These are phyloP conservation scores for Athelia psychrophila DNA, from an alignment of 1,284 basidiomycete species.

Conservation along the genomic window DNA sequence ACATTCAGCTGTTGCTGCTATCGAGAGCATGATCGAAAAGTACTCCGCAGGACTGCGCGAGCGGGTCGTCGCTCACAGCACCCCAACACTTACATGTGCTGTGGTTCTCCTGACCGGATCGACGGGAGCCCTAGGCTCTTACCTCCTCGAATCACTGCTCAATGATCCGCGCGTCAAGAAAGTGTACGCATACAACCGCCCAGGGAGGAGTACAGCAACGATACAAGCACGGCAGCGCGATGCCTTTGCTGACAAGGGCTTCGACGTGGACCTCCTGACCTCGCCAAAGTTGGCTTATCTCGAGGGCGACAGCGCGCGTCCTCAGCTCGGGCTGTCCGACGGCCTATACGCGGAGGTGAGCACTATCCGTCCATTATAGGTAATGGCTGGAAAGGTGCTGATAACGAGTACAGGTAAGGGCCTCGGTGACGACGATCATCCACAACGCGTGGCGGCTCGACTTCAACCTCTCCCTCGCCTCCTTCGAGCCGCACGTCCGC, in stretches of 20 bases:
- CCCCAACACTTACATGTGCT: neutral
- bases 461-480: conserved; percentile 35
- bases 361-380: too few relatives aligned
- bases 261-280: conserved; percentile 13
- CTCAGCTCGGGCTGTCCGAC: conserved; percentile 1
- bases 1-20: neutral
- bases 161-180: conserved; percentile 15
- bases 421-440: conserved; percentile 14
- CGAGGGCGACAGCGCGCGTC: conserved; percentile 10
- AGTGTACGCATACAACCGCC: conserved; percentile 22
- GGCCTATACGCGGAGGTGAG: conserved; percentile 5
- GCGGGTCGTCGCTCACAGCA: neutral
- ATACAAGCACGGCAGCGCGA: conserved; percentile 12
- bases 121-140: conserved; percentile 20
- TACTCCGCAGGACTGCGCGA: neutral
- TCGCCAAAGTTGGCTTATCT: conserved; percentile 17
- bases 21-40: conserved; percentile 9
- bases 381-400: too few relatives aligned
- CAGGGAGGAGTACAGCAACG: conserved; percentile 1
- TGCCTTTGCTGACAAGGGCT: conserved; percentile 14
- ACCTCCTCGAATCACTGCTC: conserved; percentile 14
- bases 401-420: conserved; percentile 20
- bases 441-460: conserved; percentile 37
- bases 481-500: conserved; percentile 33
- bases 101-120: conserved; percentile 24